Base-by-base conservation (phyloP, 371 early-diverging fungal genomes). In the Fennellomyces sp. region DNA sequence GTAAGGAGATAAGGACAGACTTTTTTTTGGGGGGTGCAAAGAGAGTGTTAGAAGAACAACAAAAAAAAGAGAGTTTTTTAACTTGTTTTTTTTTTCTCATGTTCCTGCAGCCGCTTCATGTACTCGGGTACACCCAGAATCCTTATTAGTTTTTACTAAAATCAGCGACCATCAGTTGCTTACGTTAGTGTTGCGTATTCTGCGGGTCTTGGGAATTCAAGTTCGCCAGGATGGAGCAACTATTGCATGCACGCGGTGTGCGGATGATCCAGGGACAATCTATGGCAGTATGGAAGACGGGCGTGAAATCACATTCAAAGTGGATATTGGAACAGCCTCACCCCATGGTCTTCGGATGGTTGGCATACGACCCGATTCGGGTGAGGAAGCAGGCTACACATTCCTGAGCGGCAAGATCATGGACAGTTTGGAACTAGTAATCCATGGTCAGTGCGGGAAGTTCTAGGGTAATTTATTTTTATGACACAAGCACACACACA, bases 341-440 rank as follows among this genome's bases (percentile, higher is more conserved):
- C 26, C 59, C 5, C 55, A 61, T 35, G 55, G 50, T 26, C 30
- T 55, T 30, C 31, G 48, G n/a, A 55, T 35, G 21, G 26, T 61
- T 26, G 61, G 54, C 12, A 54, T 61, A 19, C 25, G 50, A 15
- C 55, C 45, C 47, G 33, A 54, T 10, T 19, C 53, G 27, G 61
- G 61, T 2, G 28, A 61, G 21, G 36, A 45, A 30, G 7, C 17
- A 13, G 61, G 55, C 5, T 61, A 61, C 29, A 48, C 31, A 15
- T 61, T 61, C n/a, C 25, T 61, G 38, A 55, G 55, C 12, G 29
- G 30, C 13, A 61, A 61, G 21, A 25, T 61, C 25, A 41, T 61
- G 28, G 61, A 55, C 23, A 55, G 38, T n/a, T 15, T 61, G 30
- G 55, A 61, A 23, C 23, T 57, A 29, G 5, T 54, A 17, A 11